Base-by-base conservation (phyloP, 371 early-diverging fungal genomes). In the Mucor lusitanicus region DNA sequence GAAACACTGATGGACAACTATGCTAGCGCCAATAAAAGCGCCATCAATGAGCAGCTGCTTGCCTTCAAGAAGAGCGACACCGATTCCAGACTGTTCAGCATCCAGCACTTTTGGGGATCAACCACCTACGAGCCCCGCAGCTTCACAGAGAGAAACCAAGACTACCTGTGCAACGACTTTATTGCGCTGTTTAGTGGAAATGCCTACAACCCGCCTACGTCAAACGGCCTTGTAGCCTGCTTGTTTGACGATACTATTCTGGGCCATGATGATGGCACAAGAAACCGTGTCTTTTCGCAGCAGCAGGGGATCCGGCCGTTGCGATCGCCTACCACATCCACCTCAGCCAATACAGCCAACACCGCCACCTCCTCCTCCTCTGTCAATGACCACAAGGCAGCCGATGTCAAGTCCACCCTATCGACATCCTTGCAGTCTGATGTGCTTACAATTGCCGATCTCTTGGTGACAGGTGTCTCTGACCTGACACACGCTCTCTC, bases 51-150 rank as follows among this genome's bases (percentile, higher is more conserved):
- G 2, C 72, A 67, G 21, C 11, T 50, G 12, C 77, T 75, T 60
- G 70, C 68, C 30, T 74, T 65, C 3, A 80, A 79, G 8, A 81
- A 83, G 59, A 76, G 75, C 33, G 77, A 77, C 6, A 84, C 75
- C 27, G 77, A 76, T 53, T 70, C 79, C 11, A 70, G 67, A 9
- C n/a, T 70, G 5, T 95, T 95, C 72, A 79, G 84, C 46, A 85
- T 97, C 56, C 87, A 89, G 65, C 97, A 97, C 74, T 95, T 88
- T 73, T 85, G 90, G 59, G 88, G 86, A 30, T 77, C 85, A 64
- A 89, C 90, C n/a, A 84, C 80, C 4, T 97, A 97, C 69, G 85
- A 86, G 32, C 83, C 88, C 44, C 83, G 83, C 37, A 84, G 86
- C 19, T 92, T 95, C 65, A 67, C 89, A 62, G 90, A 88, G 32